Percentiles rank a stretch among this genome's conserved stretches.
Evolutionary conservation across 2,329 filamentous ascomycete species (phyloP).

Genomic region (Chaetomium sp.): DNA sequence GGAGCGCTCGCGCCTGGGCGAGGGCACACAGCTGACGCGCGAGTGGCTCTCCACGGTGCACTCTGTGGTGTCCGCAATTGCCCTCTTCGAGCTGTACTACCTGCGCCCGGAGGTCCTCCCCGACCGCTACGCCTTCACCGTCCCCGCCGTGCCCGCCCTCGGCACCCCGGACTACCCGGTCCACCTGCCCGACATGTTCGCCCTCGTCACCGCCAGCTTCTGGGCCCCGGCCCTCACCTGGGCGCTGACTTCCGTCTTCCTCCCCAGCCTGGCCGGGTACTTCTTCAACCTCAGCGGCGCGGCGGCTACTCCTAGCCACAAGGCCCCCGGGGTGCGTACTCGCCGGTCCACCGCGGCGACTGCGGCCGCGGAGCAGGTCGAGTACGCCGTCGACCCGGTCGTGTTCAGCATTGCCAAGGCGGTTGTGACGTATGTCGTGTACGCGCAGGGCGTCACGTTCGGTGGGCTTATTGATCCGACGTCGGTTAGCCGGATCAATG

Average conservation of each 20-base stretch:
- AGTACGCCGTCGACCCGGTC: constrained; percentile 71
- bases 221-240: constrained; percentile 79
- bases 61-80: constrained; percentile 62
- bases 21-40: constrained; percentile 59
- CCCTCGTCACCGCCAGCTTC: constrained; percentile 68
- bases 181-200: constrained; percentile 72
- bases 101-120: constrained; percentile 66
- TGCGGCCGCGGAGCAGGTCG: constrained; percentile 20
- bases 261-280: constrained; percentile 70
- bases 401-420: constrained; percentile 88
- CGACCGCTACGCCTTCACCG: constrained; percentile 64
- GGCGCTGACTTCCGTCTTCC: constrained; percentile 61
- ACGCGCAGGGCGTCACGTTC: constrained; percentile 58
- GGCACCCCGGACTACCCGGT: constrained; percentile 54
- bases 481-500: constrained; percentile 57
- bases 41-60: constrained; percentile 65
- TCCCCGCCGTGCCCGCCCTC: constrained; percentile 55
- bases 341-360: background rate
- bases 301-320: constrained; percentile 25
- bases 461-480: constrained; percentile 54
- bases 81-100: constrained; percentile 62
- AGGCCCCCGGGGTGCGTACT: background rate
- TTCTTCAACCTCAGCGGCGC: constrained; percentile 85
- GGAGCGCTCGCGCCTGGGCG: constrained; percentile 58
- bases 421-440: constrained; percentile 73